phyloP scores from a whole-genome alignment of 495 filamentous ascomycete species.

The Penicillium ucsense region DNA sequence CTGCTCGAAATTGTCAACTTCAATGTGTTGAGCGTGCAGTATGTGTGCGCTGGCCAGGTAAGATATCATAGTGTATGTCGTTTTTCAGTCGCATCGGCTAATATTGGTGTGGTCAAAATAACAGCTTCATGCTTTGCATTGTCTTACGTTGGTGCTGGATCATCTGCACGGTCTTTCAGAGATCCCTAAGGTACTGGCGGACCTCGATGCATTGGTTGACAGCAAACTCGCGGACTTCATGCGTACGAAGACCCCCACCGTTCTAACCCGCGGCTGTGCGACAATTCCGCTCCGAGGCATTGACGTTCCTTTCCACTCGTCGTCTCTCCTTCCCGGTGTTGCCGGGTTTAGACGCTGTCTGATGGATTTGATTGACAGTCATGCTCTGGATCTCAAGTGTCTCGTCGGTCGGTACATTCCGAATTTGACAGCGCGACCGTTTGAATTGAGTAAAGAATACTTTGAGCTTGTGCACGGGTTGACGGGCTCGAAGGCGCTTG shows the following conservation, averaged over 20 bases:
- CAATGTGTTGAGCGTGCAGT: constrained; percentile 97
- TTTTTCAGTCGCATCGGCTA: not conserved
- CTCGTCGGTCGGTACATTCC: constrained; percentile 97
- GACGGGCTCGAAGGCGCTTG: constrained; percentile 32
- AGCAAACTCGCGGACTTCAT: constrained; percentile 75
- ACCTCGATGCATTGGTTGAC: constrained; percentile 34
- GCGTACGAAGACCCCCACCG: not conserved
- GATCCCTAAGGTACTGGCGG: not conserved
- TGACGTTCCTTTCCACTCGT: constrained; percentile 86
- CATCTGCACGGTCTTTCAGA: constrained; percentile 70
- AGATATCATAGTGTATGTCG: constrained; percentile 7
- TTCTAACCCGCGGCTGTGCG: constrained; percentile 64
- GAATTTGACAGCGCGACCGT: constrained; percentile 92
- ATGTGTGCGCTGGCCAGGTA: constrained; percentile 88
- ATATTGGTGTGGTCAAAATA: not conserved
- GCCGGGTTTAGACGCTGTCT: not conserved
- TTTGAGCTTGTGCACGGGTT: constrained; percentile 95
- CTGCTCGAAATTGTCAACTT: constrained; percentile 97
- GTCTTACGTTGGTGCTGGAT: constrained; percentile 82
- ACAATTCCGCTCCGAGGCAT: constrained; percentile 95
- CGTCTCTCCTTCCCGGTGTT: not conserved
- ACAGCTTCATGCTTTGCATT: constrained; percentile 80
- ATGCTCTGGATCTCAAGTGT: not conserved
- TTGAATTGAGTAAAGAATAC: constrained; percentile 94
- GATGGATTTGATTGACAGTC: not conserved